Percentiles rank a stretch among this genome's conserved stretches.
Evolutionary conservation across 1,284 basidiomycete species (phyloP).

Genomic region (Ceratobasidium sp.): DNA sequence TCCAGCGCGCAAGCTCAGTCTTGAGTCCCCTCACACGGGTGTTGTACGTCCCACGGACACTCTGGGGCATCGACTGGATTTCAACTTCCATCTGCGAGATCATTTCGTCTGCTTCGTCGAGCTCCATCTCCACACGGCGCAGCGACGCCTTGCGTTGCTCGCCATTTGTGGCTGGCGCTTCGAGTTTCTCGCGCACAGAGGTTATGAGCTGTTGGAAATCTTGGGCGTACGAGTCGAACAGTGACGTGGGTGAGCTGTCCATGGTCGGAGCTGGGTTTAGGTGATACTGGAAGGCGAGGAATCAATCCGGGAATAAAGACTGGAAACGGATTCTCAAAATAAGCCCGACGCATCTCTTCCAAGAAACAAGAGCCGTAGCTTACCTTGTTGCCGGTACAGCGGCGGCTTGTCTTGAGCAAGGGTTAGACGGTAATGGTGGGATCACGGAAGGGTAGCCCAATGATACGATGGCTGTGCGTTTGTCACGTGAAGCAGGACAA

Average conservation of each 20-base stretch:
- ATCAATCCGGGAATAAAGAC: too few relatives aligned
- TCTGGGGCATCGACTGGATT: slow-evolving; percentile 93
- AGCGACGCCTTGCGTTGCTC: slow-evolving; percentile 86
- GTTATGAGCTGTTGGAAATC: slow-evolving; percentile 78
- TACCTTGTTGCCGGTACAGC: too few relatives aligned
- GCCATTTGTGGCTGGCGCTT: slow-evolving; percentile 59
- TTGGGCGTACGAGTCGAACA: slow-evolving; percentile 83
- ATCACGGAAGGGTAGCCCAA: too few relatives aligned
- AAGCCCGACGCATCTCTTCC: too few relatives aligned
- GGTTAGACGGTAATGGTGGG: too few relatives aligned
- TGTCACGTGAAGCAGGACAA: too few relatives aligned
- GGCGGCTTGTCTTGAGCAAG: too few relatives aligned
- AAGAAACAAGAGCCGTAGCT: too few relatives aligned
- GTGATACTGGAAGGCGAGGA: too few relatives aligned
- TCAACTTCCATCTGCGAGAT: slow-evolving; percentile 99
- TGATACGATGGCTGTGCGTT: too few relatives aligned
- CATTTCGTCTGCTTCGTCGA: slow-evolving; percentile 99
- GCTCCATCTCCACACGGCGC: slow-evolving; percentile 89
- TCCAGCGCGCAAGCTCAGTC: slow-evolving; percentile 72
- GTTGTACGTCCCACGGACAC: slow-evolving; percentile 76
- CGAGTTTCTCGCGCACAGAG: slow-evolving; percentile 71
- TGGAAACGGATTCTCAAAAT: too few relatives aligned
- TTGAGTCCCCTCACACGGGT: slow-evolving; percentile 75
- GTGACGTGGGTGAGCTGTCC: slow-evolving; percentile 77
- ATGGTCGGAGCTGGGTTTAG: too few relatives aligned